phyloP scores from a whole-genome alignment of 495 filamentous ascomycete species.

The Talaromyces liani region DNA sequence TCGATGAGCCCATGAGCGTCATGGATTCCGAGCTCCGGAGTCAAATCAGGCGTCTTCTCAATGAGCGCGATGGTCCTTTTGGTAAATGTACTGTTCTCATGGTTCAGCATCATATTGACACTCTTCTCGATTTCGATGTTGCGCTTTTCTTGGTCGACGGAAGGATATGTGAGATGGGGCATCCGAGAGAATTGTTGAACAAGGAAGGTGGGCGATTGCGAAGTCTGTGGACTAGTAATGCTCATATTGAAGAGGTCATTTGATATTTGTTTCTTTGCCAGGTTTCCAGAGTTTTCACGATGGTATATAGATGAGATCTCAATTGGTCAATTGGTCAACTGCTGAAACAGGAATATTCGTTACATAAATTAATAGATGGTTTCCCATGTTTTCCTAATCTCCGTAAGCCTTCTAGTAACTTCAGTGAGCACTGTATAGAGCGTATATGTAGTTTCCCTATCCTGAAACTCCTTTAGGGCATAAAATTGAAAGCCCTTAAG shows the following conservation, averaged over 20 bases:
- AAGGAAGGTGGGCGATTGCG: background rate
- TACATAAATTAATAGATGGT: too few relatives aligned
- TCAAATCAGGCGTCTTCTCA: background rate
- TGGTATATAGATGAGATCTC: too few relatives aligned
- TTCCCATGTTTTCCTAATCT: too few relatives aligned
- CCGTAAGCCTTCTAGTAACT: too few relatives aligned
- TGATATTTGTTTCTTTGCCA: background rate
- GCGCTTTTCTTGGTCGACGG: background rate
- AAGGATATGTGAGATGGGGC: background rate
- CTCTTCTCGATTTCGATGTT: background rate
- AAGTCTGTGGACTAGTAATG: background rate
- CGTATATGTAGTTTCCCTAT: too few relatives aligned
- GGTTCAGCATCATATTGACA: background rate
- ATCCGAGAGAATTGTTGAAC: background rate
- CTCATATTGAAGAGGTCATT: background rate
- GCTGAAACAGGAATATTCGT: too few relatives aligned
- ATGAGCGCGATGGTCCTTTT: background rate
- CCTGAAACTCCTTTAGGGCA: too few relatives aligned
- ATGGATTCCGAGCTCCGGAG: background rate
- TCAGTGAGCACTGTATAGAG: too few relatives aligned
- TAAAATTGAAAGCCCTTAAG: too few relatives aligned
- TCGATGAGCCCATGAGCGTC: background rate
- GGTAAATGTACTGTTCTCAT: background rate
- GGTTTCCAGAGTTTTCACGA: too few relatives aligned
- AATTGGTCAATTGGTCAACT: too few relatives aligned